Conservation (phyloP, 345 rosid genomes). For the Erysimum cheiranthoides region DNA sequence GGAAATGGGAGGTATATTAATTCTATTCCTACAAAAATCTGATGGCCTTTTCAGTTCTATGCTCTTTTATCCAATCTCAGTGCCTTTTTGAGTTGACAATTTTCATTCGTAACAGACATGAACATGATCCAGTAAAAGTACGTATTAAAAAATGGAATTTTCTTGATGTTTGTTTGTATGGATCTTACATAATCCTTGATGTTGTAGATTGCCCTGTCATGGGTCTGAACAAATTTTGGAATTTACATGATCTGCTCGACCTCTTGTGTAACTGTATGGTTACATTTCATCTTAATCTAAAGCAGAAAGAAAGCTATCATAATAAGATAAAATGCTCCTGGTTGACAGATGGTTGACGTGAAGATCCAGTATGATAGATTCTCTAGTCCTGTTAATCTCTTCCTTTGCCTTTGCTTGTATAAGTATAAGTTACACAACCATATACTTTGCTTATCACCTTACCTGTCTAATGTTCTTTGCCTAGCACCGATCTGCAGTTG, state of each 20-base stretch:
- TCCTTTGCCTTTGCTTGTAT: slow-evolving; percentile 25
- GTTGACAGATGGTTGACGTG: slow-evolving; percentile 14
- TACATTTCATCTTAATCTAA: slow-evolving; percentile 15
- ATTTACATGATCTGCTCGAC: slow-evolving; percentile 15
- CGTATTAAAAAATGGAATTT: slow-evolving; percentile 10
- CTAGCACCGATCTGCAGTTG: slow-evolving; percentile 24
- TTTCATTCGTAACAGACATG: slow-evolving; percentile 18
- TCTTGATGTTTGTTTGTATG: slow-evolving; percentile 9
- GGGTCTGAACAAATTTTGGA: slow-evolving; percentile 24
- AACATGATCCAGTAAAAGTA: slow-evolving; percentile 24
- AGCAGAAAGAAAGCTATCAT: slow-evolving; percentile 17
- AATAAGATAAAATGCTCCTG: not conserved
- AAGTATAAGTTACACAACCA: slow-evolving; percentile 19
- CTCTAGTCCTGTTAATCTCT: slow-evolving; percentile 15
- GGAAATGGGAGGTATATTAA: slow-evolving; percentile 70
- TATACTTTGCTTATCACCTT: slow-evolving; percentile 15
- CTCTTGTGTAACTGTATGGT: not conserved
- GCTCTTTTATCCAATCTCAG: slow-evolving; percentile 6
- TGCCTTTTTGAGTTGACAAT: slow-evolving; percentile 32
- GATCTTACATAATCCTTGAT: slow-evolving; percentile 18
- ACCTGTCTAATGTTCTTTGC: slow-evolving; percentile 28
- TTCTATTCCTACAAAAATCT: slow-evolving; percentile 20
- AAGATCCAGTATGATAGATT: slow-evolving; percentile 24
- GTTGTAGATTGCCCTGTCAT: slow-evolving; percentile 26
- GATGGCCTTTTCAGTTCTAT: slow-evolving; percentile 19